These are phyloP conservation scores for Noccaea bulbosa DNA, from an alignment of 345 rosid species.

Conservation along the genomic window DNA sequence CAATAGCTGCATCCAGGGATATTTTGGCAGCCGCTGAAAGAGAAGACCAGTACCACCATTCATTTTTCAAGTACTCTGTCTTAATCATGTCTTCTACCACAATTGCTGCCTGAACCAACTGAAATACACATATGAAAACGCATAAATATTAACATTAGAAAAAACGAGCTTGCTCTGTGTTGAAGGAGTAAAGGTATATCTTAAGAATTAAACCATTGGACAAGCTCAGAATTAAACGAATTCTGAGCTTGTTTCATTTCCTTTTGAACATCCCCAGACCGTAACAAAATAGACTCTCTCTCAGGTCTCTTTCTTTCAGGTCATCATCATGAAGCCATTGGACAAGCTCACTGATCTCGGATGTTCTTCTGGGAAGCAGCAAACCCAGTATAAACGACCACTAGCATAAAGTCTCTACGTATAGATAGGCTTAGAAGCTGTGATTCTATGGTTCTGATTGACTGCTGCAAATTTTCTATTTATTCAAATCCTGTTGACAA, in stretches of 20 bases:
- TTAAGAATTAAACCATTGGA: constrained; percentile 52
- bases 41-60: constrained; percentile 99
- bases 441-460: constrained; percentile 58
- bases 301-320: constrained; percentile 72
- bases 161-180: not conserved
- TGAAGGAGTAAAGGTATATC: constrained; percentile 21
- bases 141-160: constrained; percentile 27
- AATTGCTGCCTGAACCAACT: constrained; percentile 92
- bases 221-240: constrained; percentile 49
- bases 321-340: constrained; percentile 71
- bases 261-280: constrained; percentile 54
- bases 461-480: constrained; percentile 58
- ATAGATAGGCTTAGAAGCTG: constrained; percentile 67
- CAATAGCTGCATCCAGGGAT: constrained; percentile 79
- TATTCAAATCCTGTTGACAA: constrained; percentile 60
- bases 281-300: constrained; percentile 67
- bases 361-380: constrained; percentile 54
- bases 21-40: constrained; percentile 87
- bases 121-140: constrained; percentile 31
- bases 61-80: constrained; percentile 75
- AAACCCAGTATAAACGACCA: constrained; percentile 87
- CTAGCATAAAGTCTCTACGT: constrained; percentile 78
- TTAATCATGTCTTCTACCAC: constrained; percentile 89
- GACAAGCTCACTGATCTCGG: constrained; percentile 71
- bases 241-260: constrained; percentile 43